Percentiles rank a stretch among this genome's conserved stretches.
These are phyloP conservation scores for Penicillium angulare DNA, from an alignment of 495 filamentous ascomycete genomes.

Conservation along the genomic window DNA sequence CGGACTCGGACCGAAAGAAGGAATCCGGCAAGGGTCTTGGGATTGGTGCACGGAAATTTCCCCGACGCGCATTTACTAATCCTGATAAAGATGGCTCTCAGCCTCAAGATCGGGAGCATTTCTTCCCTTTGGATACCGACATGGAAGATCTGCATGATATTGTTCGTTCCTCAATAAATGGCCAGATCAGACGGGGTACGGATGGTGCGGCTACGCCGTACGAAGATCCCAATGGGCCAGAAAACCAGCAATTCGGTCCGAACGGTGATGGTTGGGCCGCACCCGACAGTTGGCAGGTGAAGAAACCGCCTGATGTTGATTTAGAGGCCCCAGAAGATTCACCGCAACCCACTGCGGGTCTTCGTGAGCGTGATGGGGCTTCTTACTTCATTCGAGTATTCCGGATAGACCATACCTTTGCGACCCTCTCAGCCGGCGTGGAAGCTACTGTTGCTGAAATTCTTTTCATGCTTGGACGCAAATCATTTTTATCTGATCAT, in stretches of 20 bases:
- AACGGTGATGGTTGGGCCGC: slow-evolving; percentile 67
- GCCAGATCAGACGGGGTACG: slow-evolving; percentile 3
- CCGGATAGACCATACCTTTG: slow-evolving; percentile 88
- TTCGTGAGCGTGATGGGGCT: slow-evolving; percentile 60
- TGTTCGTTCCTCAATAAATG: slow-evolving; percentile 43
- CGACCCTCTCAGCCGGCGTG: slow-evolving; percentile 76
- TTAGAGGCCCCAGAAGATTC: slow-evolving; percentile 58
- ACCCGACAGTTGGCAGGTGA: slow-evolving; percentile 91
- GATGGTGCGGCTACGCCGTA: slow-evolving; percentile 51
- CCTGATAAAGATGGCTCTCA: slow-evolving; percentile 38
- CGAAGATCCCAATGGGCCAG: slow-evolving; percentile 23
- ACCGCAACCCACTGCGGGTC: slow-evolving; percentile 39
- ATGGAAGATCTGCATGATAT: slow-evolving; percentile 83
- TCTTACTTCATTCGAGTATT: slow-evolving; percentile 96
- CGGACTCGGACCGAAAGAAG: slow-evolving; percentile 46
- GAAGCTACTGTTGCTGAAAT: slow-evolving; percentile 83
- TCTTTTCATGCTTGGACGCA: slow-evolving; percentile 78
- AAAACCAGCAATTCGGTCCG: slow-evolving; percentile 16
- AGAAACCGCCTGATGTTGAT: slow-evolving; percentile 65
- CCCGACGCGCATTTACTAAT: slow-evolving; percentile 58
- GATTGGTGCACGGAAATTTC: slow-evolving; percentile 32
- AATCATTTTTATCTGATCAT: slow-evolving; percentile 86
- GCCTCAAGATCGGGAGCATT: slow-evolving; percentile 30
- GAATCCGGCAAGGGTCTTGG: slow-evolving; percentile 38
- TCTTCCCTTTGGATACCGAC: slow-evolving; percentile 80